Evolutionary conservation across 257 asterid genomes (phyloP), one percentile per base, ranked within the genome.

Genomic region (Verbena officinalis): DNA sequence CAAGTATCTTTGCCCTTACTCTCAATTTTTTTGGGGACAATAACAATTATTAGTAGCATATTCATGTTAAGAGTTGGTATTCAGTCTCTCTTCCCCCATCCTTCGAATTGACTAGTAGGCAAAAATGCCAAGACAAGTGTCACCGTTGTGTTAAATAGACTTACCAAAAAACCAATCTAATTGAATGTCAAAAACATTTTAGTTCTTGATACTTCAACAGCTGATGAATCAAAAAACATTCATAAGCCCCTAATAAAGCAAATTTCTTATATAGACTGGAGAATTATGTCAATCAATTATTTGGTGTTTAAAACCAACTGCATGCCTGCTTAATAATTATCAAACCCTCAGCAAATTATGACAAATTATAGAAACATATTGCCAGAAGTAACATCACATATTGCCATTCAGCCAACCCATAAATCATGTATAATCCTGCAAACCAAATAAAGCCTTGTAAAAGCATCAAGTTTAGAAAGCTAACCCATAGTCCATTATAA

Each of bases 401-500:
- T n/a, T n/a, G n/a, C n/a, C n/a, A n/a, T n/a, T n/a, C n/a, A n/a
- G 36, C 1, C n/a, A 42, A 30, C 43, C n/a, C 4, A 23, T 23
- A 52, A 13, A 39, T n/a, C 27, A 45, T 1, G 2, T 5, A 31
- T 45, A 31, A 16, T 43, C 56, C 48, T 10, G 33, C n/a, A 9
- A 23, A 42, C 24, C 59, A 13, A 6, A 40, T 22, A 20, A 9
- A 60, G 7, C 12, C 20, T 19, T 42, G 50, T 56, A 62, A 12
- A 40, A 31, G 16, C 42, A 51, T 38, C 3, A 9, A 6, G n/a
- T 30, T 30, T 36, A 27, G 62, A 43, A 51, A 30, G 33, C 16
- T 66, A 16, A 15, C 17, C 16, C 51, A 40, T 23, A 20, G 52
- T 31, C 27, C 64, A 70, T 42, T 51, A 38, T 16, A 21, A 43